Conservation (phyloP, 257 asterid genomes). For the Solanum ossicruentum region DNA sequence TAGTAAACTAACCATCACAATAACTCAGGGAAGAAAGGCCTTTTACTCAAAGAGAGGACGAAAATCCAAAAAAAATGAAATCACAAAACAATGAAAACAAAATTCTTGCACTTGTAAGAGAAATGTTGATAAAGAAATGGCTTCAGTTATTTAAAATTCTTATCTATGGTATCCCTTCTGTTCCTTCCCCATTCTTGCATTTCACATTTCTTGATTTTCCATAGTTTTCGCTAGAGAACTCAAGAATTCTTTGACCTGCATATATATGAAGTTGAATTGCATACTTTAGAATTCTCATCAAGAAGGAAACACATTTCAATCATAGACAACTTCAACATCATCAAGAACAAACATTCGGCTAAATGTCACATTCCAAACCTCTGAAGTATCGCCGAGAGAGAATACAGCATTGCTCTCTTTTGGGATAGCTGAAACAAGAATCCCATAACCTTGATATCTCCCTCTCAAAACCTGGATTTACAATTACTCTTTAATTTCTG, state of each 20-base stretch:
- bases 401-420: slow-evolving; percentile 81
- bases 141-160: background rate
- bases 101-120: background rate
- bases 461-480: slow-evolving; percentile 41
- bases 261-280: background rate
- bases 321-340: background rate
- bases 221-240: slow-evolving; percentile 42
- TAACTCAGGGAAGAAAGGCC: background rate
- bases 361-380: slow-evolving; percentile 29
- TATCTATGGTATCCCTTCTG: background rate
- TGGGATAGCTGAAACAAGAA: slow-evolving; percentile 57
- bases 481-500: background rate
- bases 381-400: slow-evolving; percentile 73
- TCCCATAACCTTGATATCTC: slow-evolving; percentile 57
- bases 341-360: background rate
- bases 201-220: slow-evolving; percentile 6
- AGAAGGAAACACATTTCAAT: background rate
- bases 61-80: background rate
- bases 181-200: background rate
- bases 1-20: background rate
- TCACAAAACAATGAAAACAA: background rate
- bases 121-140: background rate
- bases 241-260: slow-evolving; percentile 57
- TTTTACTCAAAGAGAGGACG: background rate
- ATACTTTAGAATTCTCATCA: background rate